Conservation (phyloP, 768 basidiomycete species). For the Kwoniella heveanensis region DNA sequence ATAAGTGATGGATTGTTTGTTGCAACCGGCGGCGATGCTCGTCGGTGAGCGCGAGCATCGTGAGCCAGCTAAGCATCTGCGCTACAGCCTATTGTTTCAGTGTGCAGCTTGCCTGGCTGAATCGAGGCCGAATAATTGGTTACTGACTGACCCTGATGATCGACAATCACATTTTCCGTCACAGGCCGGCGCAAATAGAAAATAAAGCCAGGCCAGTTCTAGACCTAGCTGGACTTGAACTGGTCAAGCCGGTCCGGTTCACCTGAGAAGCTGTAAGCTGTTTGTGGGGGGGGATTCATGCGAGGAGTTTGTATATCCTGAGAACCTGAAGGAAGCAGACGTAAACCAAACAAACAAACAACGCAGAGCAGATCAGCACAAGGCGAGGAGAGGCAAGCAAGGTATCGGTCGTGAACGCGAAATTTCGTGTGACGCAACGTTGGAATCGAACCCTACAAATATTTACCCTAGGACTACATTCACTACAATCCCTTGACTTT, state of each 20-base stretch:
- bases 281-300: too few species aligned
- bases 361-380: too few species aligned
- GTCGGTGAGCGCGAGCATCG: background rate
- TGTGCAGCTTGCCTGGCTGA: too few species aligned
- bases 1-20: background rate
- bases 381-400: background rate
- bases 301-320: background rate
- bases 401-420: background rate
- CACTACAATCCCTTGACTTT: too few species aligned
- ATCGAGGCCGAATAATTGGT: background rate
- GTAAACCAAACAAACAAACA: background rate
- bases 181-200: background rate
- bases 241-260: background rate
- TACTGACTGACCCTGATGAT: background rate
- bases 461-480: background rate
- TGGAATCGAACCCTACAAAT: background rate
- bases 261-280: too few species aligned
- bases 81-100: too few species aligned
- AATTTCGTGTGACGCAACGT: slow-evolving; percentile 2
- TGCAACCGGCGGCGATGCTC: background rate
- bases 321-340: background rate
- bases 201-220: background rate
- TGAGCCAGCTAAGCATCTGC: too few species aligned
- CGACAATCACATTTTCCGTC: background rate
- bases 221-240: background rate